These are phyloP conservation scores for Phaffomyces antillensis DNA, from an alignment of 805 yeast species.

Conservation along the genomic window DNA sequence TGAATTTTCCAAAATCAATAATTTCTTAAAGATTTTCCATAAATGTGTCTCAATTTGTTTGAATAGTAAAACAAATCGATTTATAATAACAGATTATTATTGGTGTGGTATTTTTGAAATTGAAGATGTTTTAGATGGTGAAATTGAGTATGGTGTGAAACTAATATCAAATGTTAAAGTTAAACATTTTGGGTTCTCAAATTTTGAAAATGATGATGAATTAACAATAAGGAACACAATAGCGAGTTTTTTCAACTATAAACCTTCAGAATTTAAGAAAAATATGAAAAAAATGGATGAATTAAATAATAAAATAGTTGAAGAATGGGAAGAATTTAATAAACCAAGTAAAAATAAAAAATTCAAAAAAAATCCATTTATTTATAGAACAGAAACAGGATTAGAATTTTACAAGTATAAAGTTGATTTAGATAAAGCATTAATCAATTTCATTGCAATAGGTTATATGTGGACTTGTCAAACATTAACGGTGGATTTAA, in stretches of 20 bases:
- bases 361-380: conserved; percentile 13
- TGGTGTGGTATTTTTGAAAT: conserved; percentile 24
- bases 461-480: conserved; percentile 24
- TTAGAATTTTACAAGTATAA: conserved; percentile 13
- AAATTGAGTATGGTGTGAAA: conserved; percentile 17
- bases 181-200: conserved; percentile 17
- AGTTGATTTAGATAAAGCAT: conserved; percentile 15
- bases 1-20: conserved; percentile 18
- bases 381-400: conserved; percentile 13
- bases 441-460: conserved; percentile 15
- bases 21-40: conserved; percentile 20
- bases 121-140: conserved; percentile 20
- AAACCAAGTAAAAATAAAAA: neutral
- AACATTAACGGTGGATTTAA: conserved; percentile 17
- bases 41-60: conserved; percentile 23
- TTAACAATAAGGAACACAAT: conserved; percentile 20
- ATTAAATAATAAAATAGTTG: conserved; percentile 13
- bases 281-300: conserved; percentile 2
- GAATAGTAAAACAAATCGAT: conserved; percentile 20
- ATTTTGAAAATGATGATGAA: conserved; percentile 13
- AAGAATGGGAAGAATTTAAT: conserved; percentile 19
- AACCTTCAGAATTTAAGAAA: conserved; percentile 6
- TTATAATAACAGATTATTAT: conserved; percentile 21
- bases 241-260: conserved; percentile 16
- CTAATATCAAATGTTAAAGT: conserved; percentile 21